A percentile compares a stretch with the other conserved stretches of the same genome.
Evolutionary conservation across 805 yeast genomes (phyloP).

Genomic region (Candida gorgasii): DNA sequence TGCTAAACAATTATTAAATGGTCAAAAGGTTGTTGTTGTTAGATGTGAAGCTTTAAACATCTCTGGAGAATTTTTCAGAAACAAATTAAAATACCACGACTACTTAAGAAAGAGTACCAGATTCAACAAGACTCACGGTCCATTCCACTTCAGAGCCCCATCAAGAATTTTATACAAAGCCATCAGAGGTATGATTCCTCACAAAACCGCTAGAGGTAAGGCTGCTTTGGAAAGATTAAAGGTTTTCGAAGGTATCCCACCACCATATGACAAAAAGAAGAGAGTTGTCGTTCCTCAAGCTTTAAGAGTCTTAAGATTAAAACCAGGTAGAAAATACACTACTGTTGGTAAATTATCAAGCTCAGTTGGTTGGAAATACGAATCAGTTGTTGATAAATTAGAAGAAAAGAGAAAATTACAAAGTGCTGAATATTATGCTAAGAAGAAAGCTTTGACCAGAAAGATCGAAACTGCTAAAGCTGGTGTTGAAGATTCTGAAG

Average conservation of each 20-base stretch:
- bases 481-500: constrained; percentile 86
- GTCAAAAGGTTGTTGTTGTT: constrained; percentile 96
- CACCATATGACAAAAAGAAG: constrained; percentile 99
- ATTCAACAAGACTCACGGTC: constrained; percentile 98
- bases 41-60: constrained; percentile 98
- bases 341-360: constrained; percentile 94
- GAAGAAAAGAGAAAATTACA: constrained; percentile 99
- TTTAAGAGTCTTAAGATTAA: constrained; percentile 96
- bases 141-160: constrained; percentile 99
- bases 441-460: constrained; percentile 95
- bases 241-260: constrained; percentile 99
- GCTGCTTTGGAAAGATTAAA: constrained; percentile 99
- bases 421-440: constrained; percentile 98
- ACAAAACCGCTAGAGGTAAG: constrained; percentile 99
- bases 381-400: constrained; percentile 93
- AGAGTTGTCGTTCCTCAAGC: constrained; percentile 99
- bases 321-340: constrained; percentile 99
- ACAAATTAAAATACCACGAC: constrained; percentile 99
- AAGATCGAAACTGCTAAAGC: constrained; percentile 86
- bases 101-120: constrained; percentile 99
- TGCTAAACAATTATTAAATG: constrained; percentile 97
- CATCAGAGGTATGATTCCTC: constrained; percentile 98
- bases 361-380: constrained; percentile 99
- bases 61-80: constrained; percentile 99
- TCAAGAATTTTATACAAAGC: constrained; percentile 99